These are phyloP conservation scores for Rhamnella rubrinervis DNA, from an alignment of 331 rosid species.

Conservation along the genomic window DNA sequence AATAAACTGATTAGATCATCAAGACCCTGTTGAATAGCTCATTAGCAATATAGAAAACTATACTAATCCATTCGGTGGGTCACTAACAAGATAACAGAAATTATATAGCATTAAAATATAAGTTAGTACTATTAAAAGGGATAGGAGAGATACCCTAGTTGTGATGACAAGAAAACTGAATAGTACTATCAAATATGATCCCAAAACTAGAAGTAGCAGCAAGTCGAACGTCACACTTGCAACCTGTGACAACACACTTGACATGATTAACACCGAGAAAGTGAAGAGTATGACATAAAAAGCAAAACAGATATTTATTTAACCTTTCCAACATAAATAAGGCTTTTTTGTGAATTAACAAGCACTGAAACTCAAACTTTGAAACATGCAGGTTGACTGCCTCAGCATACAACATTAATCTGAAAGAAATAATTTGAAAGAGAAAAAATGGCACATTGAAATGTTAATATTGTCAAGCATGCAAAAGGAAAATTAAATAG, in stretches of 20 bases:
- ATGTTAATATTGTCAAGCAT: neutral
- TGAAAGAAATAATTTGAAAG: neutral
- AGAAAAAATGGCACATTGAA: neutral
- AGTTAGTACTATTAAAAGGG: neutral
- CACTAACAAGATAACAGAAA: neutral
- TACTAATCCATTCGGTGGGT: neutral
- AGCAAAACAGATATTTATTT: neutral
- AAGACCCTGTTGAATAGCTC: conserved; percentile 68
- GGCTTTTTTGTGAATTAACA: no score
- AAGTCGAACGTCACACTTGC: conserved; percentile 97
- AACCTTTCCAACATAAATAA: no score
- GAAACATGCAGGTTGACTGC: no score
- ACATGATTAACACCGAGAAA: conserved; percentile 19
- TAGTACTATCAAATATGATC: conserved; percentile 88
- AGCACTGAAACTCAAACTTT: no score
- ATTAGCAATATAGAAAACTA: conserved; percentile 6
- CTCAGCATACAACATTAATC: no score
- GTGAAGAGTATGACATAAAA: no score
- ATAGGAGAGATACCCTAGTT: conserved; percentile 68
- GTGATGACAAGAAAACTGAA: conserved; percentile 96
- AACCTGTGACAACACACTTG: conserved; percentile 54
- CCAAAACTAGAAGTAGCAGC: conserved; percentile 88
- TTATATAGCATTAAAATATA: neutral
- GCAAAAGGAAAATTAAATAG: conserved; percentile 9
- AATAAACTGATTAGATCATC: conserved; percentile 94